phyloP scores from a whole-genome alignment of 129 eudicot genomes.

The Mikania micrantha region DNA sequence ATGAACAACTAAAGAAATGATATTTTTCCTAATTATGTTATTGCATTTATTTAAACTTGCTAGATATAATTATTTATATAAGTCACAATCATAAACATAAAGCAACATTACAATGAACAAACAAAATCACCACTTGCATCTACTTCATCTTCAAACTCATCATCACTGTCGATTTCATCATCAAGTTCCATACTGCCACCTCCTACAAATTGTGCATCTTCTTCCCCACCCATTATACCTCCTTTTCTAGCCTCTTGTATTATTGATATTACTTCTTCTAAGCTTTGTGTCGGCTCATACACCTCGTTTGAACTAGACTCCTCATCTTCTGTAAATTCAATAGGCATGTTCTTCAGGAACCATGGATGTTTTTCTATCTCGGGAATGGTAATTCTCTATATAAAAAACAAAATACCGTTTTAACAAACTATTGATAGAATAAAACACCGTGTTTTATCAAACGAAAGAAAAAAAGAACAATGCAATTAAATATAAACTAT shows the following conservation, averaged over 20 bases:
- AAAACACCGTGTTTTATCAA: no score
- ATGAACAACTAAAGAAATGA: no score
- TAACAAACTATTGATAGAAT: no score
- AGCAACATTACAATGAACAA: conserved; percentile 48
- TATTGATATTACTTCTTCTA: conserved; percentile 53
- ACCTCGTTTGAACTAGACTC: conserved; percentile 23
- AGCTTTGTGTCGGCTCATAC: conserved; percentile 35
- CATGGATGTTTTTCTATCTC: conserved; percentile 73
- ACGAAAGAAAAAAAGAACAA: no score
- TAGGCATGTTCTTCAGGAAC: conserved; percentile 56
- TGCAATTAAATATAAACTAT: no score
- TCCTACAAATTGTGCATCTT: conserved; percentile 39
- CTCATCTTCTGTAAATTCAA: conserved; percentile 40
- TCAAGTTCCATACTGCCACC: conserved; percentile 78
- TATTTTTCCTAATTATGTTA: no score
- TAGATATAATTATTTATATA: not conserved
- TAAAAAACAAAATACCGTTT: not conserved
- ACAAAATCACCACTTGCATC: conserved; percentile 75
- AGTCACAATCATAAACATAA: not conserved
- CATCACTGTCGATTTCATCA: conserved; percentile 65
- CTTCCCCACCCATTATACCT: conserved; percentile 26
- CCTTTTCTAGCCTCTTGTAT: conserved; percentile 61
- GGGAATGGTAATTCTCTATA: conserved; percentile 66
- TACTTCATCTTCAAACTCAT: conserved; percentile 52
- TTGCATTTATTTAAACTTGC: no score